Percentiles rank a stretch among this genome's conserved stretches.
phyloP scores from a whole-genome alignment of 1,139 yeast genomes.

The Debaryomyces subglobosus region DNA sequence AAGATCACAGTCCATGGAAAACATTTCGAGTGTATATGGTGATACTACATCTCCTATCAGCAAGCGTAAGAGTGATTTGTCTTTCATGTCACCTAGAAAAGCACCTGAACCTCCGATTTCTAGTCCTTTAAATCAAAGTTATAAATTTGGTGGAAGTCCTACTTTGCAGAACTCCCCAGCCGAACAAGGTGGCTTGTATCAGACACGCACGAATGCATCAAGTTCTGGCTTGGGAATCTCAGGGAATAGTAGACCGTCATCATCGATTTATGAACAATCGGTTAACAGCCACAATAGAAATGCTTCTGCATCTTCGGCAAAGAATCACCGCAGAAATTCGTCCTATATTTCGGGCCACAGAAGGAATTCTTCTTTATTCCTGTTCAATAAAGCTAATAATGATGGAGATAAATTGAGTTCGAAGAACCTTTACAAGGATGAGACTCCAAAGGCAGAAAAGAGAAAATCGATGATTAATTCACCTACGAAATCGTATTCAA shows the following conservation, averaged over 20 bases:
- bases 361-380: slow-evolving; percentile 51
- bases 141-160: slow-evolving; percentile 30
- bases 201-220: slow-evolving; percentile 31
- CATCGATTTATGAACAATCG: slow-evolving; percentile 47
- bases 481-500: slow-evolving; percentile 8
- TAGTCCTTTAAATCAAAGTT: slow-evolving; percentile 27
- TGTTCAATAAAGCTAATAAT: slow-evolving; percentile 28
- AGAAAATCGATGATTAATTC: slow-evolving; percentile 7
- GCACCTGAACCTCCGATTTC: slow-evolving; percentile 63
- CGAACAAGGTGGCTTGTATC: slow-evolving; percentile 19
- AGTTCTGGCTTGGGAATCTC: slow-evolving; percentile 21
- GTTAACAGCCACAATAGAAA: slow-evolving; percentile 33
- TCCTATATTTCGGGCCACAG: slow-evolving; percentile 35
- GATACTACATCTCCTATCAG: slow-evolving; percentile 12
- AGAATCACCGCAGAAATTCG: slow-evolving; percentile 34
- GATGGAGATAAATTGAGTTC: slow-evolving; percentile 1
- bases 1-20: slow-evolving; percentile 57
- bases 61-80: slow-evolving; percentile 14
- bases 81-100: slow-evolving; percentile 61
- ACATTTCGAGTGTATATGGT: slow-evolving; percentile 24
- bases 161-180: slow-evolving; percentile 13
- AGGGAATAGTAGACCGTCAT: slow-evolving; percentile 39
- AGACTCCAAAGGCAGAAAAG: slow-evolving; percentile 18
- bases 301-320: slow-evolving; percentile 23
- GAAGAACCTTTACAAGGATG: slow-evolving; percentile 10